Evolutionary conservation across 768 basidiomycete species (phyloP).

Genomic region (Pisolithus orientalis): DNA sequence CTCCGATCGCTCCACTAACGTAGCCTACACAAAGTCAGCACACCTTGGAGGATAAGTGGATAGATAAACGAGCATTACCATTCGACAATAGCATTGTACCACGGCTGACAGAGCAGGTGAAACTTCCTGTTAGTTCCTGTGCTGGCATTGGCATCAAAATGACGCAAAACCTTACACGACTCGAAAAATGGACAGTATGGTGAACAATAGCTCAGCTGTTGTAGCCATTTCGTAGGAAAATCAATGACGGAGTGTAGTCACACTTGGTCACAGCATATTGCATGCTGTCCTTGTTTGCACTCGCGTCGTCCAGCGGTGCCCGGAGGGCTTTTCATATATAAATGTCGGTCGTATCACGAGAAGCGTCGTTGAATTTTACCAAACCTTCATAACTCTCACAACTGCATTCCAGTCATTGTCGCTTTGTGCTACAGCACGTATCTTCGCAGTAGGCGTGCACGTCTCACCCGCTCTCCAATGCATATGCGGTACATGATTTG

Average conservation of each 20-base stretch:
- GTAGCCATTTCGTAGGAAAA: slow-evolving; percentile 4
- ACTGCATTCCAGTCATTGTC: background rate
- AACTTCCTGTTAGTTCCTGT: no score
- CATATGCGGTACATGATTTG: background rate
- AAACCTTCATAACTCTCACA: no score
- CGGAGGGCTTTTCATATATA: no score
- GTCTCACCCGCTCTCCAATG: background rate
- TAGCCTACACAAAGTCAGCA: slow-evolving; percentile 45
- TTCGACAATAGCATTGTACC: slow-evolving; percentile 88
- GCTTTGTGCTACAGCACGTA: background rate
- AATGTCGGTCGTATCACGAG: no score
- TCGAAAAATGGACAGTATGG: slow-evolving; percentile 71
- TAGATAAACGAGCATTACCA: slow-evolving; percentile 34
- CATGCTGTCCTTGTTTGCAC: no score
- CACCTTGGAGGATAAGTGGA: slow-evolving; percentile 4
- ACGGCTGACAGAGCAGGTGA: slow-evolving; percentile 40
- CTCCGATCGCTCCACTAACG: slow-evolving; percentile 75
- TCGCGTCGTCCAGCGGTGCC: no score
- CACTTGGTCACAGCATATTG: no score
- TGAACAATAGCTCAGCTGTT: slow-evolving; percentile 26
- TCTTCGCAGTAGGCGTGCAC: background rate
- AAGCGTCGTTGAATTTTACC: no score
- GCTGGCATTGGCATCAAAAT: background rate
- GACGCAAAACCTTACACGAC: slow-evolving; percentile 46
- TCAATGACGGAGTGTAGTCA: background rate